phyloP scores from a whole-genome alignment of 345 rosid species.

The Syzygium aqueum region DNA sequence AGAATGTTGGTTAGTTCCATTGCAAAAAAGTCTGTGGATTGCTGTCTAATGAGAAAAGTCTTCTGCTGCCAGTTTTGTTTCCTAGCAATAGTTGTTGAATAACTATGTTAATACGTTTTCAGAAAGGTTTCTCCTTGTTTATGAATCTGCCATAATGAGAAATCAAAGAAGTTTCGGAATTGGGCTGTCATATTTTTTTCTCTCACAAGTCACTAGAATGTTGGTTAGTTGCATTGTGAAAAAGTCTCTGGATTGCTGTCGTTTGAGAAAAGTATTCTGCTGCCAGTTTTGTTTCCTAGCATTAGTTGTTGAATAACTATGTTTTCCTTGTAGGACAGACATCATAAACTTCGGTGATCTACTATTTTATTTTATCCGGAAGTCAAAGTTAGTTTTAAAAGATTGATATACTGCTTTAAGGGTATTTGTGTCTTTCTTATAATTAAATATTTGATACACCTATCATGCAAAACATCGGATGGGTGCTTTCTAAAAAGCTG shows the following conservation, averaged over 20 bases:
- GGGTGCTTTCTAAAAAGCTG: background rate
- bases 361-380: background rate
- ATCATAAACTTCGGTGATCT: background rate
- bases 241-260: background rate
- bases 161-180: background rate
- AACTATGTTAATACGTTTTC: background rate
- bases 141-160: background rate
- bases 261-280: background rate
- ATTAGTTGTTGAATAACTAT: background rate
- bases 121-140: background rate
- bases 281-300: background rate
- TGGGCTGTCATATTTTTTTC: background rate
- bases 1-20: background rate
- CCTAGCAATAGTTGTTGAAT: too few relatives aligned
- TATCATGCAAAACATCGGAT: background rate
- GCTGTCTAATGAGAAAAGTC: too few relatives aligned
- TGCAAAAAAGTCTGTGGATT: background rate
- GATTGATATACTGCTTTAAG: background rate
- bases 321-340: background rate
- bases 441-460: background rate
- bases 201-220: background rate
- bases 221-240: background rate
- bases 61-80: too few relatives aligned
- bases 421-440: background rate
- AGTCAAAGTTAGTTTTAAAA: background rate